Base-by-base conservation (phyloP, 129 eudicot genomes). In the Chrysanthemum lavandulifolium region DNA sequence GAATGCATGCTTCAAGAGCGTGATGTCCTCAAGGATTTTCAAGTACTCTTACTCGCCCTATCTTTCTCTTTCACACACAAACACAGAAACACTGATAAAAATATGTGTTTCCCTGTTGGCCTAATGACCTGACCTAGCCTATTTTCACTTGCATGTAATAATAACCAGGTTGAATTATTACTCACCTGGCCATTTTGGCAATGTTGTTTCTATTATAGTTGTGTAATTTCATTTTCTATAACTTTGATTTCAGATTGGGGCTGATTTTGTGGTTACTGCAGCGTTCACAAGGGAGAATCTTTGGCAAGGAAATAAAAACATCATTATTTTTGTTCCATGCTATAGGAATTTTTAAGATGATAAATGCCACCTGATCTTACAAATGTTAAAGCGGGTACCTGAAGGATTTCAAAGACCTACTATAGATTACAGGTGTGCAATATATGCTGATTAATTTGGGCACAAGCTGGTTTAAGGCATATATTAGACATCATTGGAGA, bases 1-100 rank as follows among this genome's bases (percentile, higher is more conserved):
- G 72, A 89, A 89, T 10, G 96, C 86, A 63, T 96, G 58, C 82
- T 92, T 45, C 98, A 87, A 78, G 98, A 92, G 56, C 98, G 96
- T 76, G 98, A 73, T 8, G 83, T 85, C 33, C 76, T 92, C 68
- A 92, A 73, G 79, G 96, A 92, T 64, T 92, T 96, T 65, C 98
- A 92, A 80, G 98, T 91, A 74, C 68, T 10, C 61, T 63, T 63
- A 65, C 68, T 56, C 16, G 25, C 74, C 18, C 48, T 27, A 69
- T 47, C 25, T 53, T 1, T 60, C 49, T 14, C 23, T 19, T 19
- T 19, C 45, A 52, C 57, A 52, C 14, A 52, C 21, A 19, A 19
- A 19, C 21, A 19, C 21, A 19, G 47, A 40, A 40, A 40, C 1
- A 10, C 47, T 40, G 47, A 40, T 40, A 40, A 40, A 40, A 40